Conservation (phyloP, 2,329 filamentous ascomycete species). For the Aspergillus sp. region DNA sequence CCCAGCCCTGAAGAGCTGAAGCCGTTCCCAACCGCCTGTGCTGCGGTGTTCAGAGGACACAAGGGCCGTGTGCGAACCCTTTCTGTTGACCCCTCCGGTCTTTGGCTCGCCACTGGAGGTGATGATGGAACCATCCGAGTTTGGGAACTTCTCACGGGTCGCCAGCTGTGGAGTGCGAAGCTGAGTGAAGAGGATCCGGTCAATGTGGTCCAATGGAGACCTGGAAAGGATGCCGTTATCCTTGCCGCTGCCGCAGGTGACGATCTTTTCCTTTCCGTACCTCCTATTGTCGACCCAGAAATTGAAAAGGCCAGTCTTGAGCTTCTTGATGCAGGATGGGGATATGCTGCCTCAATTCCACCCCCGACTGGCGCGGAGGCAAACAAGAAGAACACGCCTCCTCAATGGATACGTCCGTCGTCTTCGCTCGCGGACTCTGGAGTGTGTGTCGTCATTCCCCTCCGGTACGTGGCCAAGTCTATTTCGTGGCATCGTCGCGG, state of each 20-base stretch:
- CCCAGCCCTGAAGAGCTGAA: conserved; percentile 89
- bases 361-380: conserved; percentile 45
- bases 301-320: conserved; percentile 70
- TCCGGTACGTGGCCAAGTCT: conserved; percentile 76
- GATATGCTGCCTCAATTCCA: conserved; percentile 67
- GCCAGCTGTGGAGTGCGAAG: conserved; percentile 80
- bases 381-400: conserved; percentile 67
- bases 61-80: conserved; percentile 81
- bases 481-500: conserved; percentile 91
- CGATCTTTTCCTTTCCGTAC: conserved; percentile 78
- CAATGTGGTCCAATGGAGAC: conserved; percentile 84
- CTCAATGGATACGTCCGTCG: conserved; percentile 79
- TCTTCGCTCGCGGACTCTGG: conserved; percentile 66
- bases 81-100: conserved; percentile 77
- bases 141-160: conserved; percentile 81
- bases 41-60: conserved; percentile 83
- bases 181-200: conserved; percentile 74
- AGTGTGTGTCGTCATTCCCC: conserved; percentile 73
- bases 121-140: conserved; percentile 90
- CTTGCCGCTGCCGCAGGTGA: conserved; percentile 82
- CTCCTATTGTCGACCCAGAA: conserved; percentile 66
- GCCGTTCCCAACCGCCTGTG: conserved; percentile 88
- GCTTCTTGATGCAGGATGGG: conserved; percentile 83
- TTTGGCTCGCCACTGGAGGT: conserved; percentile 84
- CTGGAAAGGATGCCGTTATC: conserved; percentile 72